Base-by-base conservation (phyloP, 163 green algal genomes). In the Scenedesmus sp. region DNA sequence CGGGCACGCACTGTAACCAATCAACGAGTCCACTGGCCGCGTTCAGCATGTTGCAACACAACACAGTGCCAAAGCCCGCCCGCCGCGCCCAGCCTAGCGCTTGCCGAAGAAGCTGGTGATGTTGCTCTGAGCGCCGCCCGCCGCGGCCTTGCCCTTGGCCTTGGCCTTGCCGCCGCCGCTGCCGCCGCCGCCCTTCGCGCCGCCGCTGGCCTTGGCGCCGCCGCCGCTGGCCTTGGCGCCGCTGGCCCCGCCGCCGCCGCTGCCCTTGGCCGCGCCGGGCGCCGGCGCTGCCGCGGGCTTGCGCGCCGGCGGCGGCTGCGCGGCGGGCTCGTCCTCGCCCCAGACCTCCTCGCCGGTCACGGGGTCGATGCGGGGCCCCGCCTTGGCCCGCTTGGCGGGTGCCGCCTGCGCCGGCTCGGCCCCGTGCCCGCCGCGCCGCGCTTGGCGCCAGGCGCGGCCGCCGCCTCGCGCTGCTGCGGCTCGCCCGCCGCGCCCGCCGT, bases 71-170 rank as follows among this genome's bases (percentile, higher is more conserved):
- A n/a, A n/a, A n/a, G n/a, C n/a, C n/a, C n/a, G n/a, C n/a, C n/a
- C n/a, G n/a, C n/a, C n/a, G n/a, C n/a, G n/a, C n/a, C n/a, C n/a
- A n/a, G 29, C 18, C 24, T 62, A 67, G 36, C 85, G 80, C 54
- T 88, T 88, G n/a, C 20, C 45, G 29, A 89, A 89, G 57, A 89
- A 89, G 54, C 63, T 78, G 51, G 67, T 80, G 66, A 89, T 89
- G 45, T 75, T 62, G n/a, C 62, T 78, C 51, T 89, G 85, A 2
- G 31, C 62, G 4, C 33, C 50, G 1, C 11, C 33, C 6, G 34
- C 69, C 31, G 53, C 63, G 36, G 63, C 69, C 24, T 39, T 57
- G 18, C 56, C 63, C 17, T 42, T 60, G 3, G 47, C 48, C 11
- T 10, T 33, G 17, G 47, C 45, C 47, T 74, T 74, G 29, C 42